Base-by-base conservation (phyloP, 306 rosid species). In the Glycine soja region DNA sequence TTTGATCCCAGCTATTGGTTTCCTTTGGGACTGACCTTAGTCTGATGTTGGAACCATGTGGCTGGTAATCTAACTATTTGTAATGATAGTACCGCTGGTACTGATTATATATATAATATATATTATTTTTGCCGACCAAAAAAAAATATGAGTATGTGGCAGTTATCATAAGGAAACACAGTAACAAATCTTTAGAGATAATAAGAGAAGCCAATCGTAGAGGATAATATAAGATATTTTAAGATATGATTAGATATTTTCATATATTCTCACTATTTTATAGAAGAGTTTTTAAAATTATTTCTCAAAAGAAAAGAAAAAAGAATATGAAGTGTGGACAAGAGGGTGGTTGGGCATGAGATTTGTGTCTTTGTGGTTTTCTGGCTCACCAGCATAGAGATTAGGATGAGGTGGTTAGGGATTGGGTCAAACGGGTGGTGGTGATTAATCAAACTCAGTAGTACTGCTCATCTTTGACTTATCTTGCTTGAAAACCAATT, bases 401-500 rank as follows among this genome's bases (percentile, higher is more conserved):
- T 53, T 53, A 53, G 18, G 59, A 53, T 6, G 59, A 53, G 59
- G 10, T n/a, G 58, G 18, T 14, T 19, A 52, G 58, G 58, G 45
- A 36, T 36, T 36, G 40, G 40, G 40, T 36, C 40, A 36, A 36
- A 36, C 40, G 3, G 40, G 40, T 36, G 40, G 40, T 36, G 40
- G 40, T n/a, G n/a, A 36, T 36, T 36, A 36, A 36, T 36, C 40
- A 3, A 36, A 36, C 43, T 38, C 43, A 47, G 53, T 38, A 54
- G n/a, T 50, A 52, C 18, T 51, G 70, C 57, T 76, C 66, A 67
- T 50, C 10, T 69, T 59, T 64, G 68, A 48, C 59, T 30, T n/a
- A 32, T 38, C 70, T 51, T 47, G 51, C 73, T 80, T 11, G 56
- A 68, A 67, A 18, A 48, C 12, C 61, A 74, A 72, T 32, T 4